phyloP scores from a whole-genome alignment of 108 stramenopile genomes.

The Fragilariopsis cylindrus region DNA sequence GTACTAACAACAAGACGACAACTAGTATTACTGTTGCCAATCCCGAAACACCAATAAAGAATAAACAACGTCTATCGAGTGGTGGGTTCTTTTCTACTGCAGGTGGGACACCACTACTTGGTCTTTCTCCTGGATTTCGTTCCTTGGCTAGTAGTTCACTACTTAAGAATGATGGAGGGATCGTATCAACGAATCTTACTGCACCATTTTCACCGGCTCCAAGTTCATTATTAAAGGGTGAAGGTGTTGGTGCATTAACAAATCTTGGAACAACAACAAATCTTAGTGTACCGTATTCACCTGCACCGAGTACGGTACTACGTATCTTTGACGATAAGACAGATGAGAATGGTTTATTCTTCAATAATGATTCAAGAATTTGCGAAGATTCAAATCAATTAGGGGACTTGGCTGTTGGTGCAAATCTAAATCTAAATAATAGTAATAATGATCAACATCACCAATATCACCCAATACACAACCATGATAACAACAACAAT shows the following conservation, averaged over 20 bases:
- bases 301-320: constrained; percentile 25
- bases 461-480: background rate
- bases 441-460: constrained; percentile 8
- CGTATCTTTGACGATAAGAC: constrained; percentile 23
- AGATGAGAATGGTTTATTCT: constrained; percentile 29
- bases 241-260: background rate
- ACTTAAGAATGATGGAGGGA: constrained; percentile 9
- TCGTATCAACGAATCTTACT: constrained; percentile 19
- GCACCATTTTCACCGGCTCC: constrained; percentile 28
- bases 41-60: constrained; percentile 1
- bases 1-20: too few relatives aligned
- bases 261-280: background rate
- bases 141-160: constrained; percentile 17
- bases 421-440: constrained; percentile 16
- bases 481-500: constrained; percentile 7
- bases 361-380: constrained; percentile 22
- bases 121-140: constrained; percentile 42
- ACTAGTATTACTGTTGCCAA: background rate
- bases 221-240: background rate
- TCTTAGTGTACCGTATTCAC: constrained; percentile 2
- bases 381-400: background rate
- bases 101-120: constrained; percentile 33
- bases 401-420: constrained; percentile 1
- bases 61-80: background rate
- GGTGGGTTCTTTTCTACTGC: constrained; percentile 26